These are phyloP conservation scores for Cryptosporidium parvum DNA, from an alignment of 169 alveolate genomes.

Conservation along the genomic window DNA sequence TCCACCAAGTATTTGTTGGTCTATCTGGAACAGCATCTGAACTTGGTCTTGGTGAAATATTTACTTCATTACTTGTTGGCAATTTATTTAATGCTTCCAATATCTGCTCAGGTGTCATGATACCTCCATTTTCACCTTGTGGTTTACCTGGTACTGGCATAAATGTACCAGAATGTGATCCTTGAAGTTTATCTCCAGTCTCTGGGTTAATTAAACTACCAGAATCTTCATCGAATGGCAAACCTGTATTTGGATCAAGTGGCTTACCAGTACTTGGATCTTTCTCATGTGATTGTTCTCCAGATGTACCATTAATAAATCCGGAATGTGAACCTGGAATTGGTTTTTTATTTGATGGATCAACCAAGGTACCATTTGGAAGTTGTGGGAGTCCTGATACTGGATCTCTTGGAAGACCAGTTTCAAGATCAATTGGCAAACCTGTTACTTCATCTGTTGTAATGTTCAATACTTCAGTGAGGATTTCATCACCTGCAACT, in stretches of 20 bases:
- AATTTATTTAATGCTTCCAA: constrained; percentile 40
- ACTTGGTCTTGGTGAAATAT: constrained; percentile 54
- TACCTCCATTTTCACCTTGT: constrained; percentile 59
- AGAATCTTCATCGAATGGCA: constrained; percentile 53
- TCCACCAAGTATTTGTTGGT: constrained; percentile 72
- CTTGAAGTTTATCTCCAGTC: constrained; percentile 40
- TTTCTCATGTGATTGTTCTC: constrained; percentile 29
- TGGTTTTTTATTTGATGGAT: constrained; percentile 61
- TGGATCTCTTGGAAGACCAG: constrained; percentile 74
- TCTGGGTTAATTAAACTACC: constrained; percentile 53
- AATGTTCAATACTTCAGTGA: constrained; percentile 21
- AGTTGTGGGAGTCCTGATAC: constrained; percentile 68
- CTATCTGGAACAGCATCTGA: constrained; percentile 52
- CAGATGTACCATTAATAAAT: constrained; percentile 56
- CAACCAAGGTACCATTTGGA: constrained; percentile 71
- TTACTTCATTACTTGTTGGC: constrained; percentile 5
- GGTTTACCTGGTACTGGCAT: constrained; percentile 71
- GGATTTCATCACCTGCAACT: constrained; percentile 66
- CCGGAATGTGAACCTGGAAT: constrained; percentile 75
- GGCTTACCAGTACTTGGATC: constrained; percentile 60
- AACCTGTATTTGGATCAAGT: constrained; percentile 72
- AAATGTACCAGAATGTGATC: constrained; percentile 74
- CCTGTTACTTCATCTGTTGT: constrained; percentile 57
- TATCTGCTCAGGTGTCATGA: constrained; percentile 59
- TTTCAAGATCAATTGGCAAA: constrained; percentile 50